These are phyloP conservation scores for Brettanomyces bruxellensis DNA, from an alignment of 805 yeast species.

Conservation along the genomic window DNA sequence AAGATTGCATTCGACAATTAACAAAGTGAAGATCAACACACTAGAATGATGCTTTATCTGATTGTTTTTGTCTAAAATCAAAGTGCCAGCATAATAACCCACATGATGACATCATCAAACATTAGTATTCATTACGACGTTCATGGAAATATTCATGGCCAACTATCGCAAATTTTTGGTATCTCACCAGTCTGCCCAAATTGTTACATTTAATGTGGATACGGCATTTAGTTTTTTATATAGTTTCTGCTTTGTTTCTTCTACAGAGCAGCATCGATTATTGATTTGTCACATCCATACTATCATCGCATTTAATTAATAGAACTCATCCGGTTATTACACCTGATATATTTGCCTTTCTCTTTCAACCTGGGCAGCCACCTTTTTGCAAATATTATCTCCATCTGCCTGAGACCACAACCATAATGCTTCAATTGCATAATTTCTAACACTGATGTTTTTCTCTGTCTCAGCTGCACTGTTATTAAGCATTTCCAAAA, in stretches of 20 bases:
- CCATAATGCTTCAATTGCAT: conserved; percentile 89
- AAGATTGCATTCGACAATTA: conserved; percentile 69
- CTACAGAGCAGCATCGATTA: not conserved
- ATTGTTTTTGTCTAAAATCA: too few relatives aligned
- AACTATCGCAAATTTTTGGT: not conserved
- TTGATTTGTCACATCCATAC: too few relatives aligned
- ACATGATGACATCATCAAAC: too few relatives aligned
- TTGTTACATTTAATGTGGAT: too few relatives aligned
- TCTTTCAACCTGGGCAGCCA: conserved; percentile 3
- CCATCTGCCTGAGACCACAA: conserved; percentile 62
- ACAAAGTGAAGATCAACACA: conserved; percentile 20
- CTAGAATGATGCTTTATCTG: conserved; percentile 8
- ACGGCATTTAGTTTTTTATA: too few relatives aligned
- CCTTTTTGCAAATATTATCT: conserved; percentile 17
- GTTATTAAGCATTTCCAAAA: conserved; percentile 57
- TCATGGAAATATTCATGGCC: not conserved
- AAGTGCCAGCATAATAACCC: too few relatives aligned
- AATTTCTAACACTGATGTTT: conserved; percentile 67
- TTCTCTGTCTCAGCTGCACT: conserved; percentile 54
- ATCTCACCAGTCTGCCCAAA: not conserved
- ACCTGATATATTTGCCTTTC: conserved; percentile 1
- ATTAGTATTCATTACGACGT: too few relatives aligned
- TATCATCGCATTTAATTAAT: too few relatives aligned
- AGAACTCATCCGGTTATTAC: not conserved
- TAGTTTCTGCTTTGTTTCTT: not conserved